Percentiles rank a stretch among this genome's conserved stretches.
These are phyloP conservation scores for Trichoderma sp. DNA, from an alignment of 2,329 filamentous ascomycete genomes.

Conservation along the genomic window DNA sequence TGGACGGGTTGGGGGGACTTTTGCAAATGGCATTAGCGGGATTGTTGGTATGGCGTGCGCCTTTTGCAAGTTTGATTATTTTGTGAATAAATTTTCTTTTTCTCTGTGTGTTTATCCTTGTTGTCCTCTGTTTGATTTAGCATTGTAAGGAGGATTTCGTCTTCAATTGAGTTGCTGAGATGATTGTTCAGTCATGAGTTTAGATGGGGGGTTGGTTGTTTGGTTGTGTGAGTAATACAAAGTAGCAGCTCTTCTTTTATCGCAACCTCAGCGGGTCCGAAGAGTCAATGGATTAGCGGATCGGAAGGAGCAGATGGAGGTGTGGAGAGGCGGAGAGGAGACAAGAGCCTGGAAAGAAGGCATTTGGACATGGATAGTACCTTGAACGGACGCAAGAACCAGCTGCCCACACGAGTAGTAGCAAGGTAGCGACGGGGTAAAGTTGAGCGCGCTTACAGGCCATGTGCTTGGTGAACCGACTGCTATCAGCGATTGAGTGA, in stretches of 20 bases:
- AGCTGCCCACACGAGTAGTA: not conserved
- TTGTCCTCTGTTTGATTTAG: not conserved
- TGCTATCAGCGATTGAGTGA: not conserved
- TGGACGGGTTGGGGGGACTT: not conserved
- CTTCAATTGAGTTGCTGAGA: not conserved
- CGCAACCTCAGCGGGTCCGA: not conserved
- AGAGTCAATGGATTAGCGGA: not conserved
- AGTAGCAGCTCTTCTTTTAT: not conserved
- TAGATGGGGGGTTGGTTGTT: too few relatives aligned
- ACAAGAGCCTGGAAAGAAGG: not conserved
- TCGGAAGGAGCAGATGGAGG: conserved; percentile 2
- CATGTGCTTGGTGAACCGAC: not conserved
- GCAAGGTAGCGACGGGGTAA: not conserved
- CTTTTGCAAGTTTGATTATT: not conserved
- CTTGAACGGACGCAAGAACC: not conserved
- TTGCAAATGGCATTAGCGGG: not conserved
- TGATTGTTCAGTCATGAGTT: not conserved
- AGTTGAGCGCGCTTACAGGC: not conserved
- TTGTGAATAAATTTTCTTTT: not conserved
- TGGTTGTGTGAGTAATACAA: not conserved
- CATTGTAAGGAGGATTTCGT: accelerated
- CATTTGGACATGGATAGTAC: not conserved
- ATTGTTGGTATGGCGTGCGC: not conserved
- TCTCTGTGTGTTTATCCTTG: not conserved
- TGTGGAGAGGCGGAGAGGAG: not conserved